A percentile compares a stretch with the other conserved stretches of the same genome.
Evolutionary conservation across 371 early-diverging fungal genomes (phyloP).

Genomic region (Mucor velutinosus): DNA sequence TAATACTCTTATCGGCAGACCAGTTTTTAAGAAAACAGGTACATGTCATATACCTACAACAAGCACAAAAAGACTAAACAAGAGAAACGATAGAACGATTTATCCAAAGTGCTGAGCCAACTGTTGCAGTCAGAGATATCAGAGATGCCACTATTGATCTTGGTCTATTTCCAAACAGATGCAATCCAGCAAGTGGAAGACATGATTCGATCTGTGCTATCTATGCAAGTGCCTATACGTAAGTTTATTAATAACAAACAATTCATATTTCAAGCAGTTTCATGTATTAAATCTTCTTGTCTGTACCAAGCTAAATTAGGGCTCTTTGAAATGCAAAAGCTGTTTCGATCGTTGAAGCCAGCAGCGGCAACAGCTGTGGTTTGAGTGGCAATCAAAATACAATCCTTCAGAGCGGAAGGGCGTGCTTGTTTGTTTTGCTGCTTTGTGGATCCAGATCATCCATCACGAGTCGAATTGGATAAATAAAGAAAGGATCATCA

Average conservation of each 20-base stretch:
- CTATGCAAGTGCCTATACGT: conserved; percentile 53
- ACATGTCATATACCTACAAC: neutral
- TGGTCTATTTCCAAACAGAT: conserved; percentile 46
- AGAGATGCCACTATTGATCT: conserved; percentile 40
- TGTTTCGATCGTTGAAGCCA: conserved; percentile 25
- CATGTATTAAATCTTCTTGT: neutral
- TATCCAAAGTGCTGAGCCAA: conserved; percentile 24
- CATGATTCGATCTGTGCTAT: conserved; percentile 35
- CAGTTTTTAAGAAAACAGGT: conserved; percentile 29
- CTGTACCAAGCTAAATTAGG: conserved; percentile 39
- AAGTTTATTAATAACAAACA: conserved; percentile 16
- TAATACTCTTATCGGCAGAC: conserved; percentile 25
- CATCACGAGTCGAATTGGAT: neutral
- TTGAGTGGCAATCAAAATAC: no score
- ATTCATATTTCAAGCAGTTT: neutral
- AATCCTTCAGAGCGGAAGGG: neutral
- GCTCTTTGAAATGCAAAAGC: conserved; percentile 52
- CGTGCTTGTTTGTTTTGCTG: neutral
- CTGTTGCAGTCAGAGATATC: conserved; percentile 36
- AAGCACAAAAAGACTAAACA: neutral
- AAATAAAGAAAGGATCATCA: neutral
- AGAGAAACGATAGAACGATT: conserved; percentile 18
- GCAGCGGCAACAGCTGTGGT: neutral
- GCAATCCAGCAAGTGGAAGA: conserved; percentile 42
- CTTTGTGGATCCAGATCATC: neutral